Evolutionary conservation across 805 yeast genomes (phyloP).

Genomic region (Candida ipomoeae): DNA sequence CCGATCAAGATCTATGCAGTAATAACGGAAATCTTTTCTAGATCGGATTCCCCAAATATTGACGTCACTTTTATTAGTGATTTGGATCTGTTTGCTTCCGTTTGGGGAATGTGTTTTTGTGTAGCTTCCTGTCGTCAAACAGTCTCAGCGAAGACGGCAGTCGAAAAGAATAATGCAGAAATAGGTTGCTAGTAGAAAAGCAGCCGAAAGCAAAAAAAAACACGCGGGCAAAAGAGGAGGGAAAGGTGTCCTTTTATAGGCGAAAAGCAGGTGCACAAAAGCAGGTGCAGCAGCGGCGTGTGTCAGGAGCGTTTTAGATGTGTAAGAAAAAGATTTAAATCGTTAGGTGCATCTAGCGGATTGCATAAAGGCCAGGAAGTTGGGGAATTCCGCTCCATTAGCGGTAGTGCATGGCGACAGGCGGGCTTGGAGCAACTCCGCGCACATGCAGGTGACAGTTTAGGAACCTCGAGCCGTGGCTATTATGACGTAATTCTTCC

Average conservation of each 20-base stretch:
- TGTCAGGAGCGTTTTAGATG: not conserved
- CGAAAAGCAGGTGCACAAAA: not conserved
- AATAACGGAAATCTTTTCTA: no score
- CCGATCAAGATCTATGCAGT: no score
- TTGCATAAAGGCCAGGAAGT: conserved; percentile 2
- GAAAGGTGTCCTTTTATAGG: not conserved
- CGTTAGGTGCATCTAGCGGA: conserved; percentile 4
- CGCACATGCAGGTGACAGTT: not conserved
- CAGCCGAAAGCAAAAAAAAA: not conserved
- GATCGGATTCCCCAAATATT: no score
- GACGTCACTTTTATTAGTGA: no score
- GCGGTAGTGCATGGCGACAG: conserved; percentile 1
- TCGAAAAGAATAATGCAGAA: no score
- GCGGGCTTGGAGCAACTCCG: not conserved
- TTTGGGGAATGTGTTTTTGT: not conserved
- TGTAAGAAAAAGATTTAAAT: conserved; percentile 1
- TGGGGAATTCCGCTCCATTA: conserved; percentile 4
- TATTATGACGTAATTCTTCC: no score
- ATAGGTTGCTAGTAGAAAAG: not conserved
- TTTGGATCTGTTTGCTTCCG: no score
- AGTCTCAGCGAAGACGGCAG: no score
- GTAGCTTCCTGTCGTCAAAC: no score
- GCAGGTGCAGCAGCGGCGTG: not conserved
- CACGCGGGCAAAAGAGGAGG: not conserved
- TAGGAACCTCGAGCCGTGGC: no score